Evolutionary conservation across 768 basidiomycete species (phyloP).

Genomic region (Pleurotus platypus): DNA sequence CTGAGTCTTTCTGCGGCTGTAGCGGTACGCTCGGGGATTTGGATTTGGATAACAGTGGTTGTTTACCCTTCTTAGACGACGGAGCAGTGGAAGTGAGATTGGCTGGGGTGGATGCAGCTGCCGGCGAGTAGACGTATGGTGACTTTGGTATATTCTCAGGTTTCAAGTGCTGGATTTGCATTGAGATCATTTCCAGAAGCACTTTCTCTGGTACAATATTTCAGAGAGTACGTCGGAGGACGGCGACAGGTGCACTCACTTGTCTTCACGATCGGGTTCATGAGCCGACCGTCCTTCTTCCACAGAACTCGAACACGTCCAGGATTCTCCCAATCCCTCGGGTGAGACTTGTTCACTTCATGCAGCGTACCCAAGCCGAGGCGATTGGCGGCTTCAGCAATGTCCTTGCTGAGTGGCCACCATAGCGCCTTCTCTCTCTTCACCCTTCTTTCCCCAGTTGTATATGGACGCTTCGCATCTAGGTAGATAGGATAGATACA

Average conservation of each 20-base stretch:
- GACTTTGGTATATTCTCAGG: conserved; percentile 66
- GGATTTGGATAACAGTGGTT: conserved; percentile 40
- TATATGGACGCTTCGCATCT: conserved; percentile 89
- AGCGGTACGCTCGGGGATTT: conserved; percentile 32
- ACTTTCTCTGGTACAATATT: conserved; percentile 61
- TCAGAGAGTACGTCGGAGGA: too few species aligned
- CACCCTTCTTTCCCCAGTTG: conserved; percentile 79
- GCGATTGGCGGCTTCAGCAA: conserved; percentile 76
- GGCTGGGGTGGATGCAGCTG: conserved; percentile 22
- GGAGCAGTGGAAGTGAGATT: conserved; percentile 28
- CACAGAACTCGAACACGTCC: conserved; percentile 91
- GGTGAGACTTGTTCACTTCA: conserved; percentile 88
- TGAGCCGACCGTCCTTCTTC: conserved; percentile 72
- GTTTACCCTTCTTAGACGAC: conserved; percentile 47
- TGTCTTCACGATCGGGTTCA: conserved; percentile 68
- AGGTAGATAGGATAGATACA: conserved; percentile 97
- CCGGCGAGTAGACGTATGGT: conserved; percentile 45
- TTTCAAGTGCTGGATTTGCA: conserved; percentile 69
- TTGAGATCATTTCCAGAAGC: conserved; percentile 68
- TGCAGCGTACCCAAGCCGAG: conserved; percentile 80
- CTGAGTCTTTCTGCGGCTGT: conserved; percentile 20
- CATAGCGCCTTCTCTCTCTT: conserved; percentile 76
- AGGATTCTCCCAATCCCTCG: conserved; percentile 97
- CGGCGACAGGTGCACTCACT: conserved; percentile 42
- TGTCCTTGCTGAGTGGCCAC: conserved; percentile 95